These are phyloP conservation scores for Jasminum sambac DNA, from an alignment of 257 asterid species.

Conservation along the genomic window DNA sequence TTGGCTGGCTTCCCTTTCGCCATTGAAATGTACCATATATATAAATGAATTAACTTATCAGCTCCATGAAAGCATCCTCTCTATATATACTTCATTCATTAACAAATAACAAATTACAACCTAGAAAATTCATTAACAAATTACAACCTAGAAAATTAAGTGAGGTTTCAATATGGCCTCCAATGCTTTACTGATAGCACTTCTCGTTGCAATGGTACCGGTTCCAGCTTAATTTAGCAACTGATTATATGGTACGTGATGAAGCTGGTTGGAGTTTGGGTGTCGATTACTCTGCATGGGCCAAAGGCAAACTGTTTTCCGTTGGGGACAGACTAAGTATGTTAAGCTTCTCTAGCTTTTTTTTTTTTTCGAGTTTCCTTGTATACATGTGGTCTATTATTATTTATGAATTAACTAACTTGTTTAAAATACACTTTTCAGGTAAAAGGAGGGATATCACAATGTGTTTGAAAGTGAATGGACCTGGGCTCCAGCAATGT, in stretches of 20 bases:
- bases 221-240: conserved; percentile 34
- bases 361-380: background rate
- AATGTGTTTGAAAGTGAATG: conserved; percentile 32
- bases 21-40: too few species aligned
- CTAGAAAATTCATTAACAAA: too few species aligned
- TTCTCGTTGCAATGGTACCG: conserved; percentile 21
- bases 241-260: conserved; percentile 44
- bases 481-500: conserved; percentile 27
- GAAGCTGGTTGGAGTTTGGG: conserved; percentile 37
- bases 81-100: too few species aligned
- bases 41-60: too few species aligned
- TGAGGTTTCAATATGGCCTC: conserved; percentile 27
- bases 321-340: conserved; percentile 47
- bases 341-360: background rate
- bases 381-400: too few species aligned
- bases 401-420: background rate
- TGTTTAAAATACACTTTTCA: conserved; percentile 34
- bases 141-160: too few species aligned
- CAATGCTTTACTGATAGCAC: conserved; percentile 27
- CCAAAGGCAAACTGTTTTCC: conserved; percentile 31
- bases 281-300: conserved; percentile 41
- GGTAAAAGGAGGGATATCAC: conserved; percentile 35
- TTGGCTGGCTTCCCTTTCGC: too few species aligned
- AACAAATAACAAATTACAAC: too few species aligned
- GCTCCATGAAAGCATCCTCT: too few species aligned